These are phyloP conservation scores for Musa beccarii DNA, from an alignment of 176 grass and related monocot genomes.

Conservation along the genomic window DNA sequence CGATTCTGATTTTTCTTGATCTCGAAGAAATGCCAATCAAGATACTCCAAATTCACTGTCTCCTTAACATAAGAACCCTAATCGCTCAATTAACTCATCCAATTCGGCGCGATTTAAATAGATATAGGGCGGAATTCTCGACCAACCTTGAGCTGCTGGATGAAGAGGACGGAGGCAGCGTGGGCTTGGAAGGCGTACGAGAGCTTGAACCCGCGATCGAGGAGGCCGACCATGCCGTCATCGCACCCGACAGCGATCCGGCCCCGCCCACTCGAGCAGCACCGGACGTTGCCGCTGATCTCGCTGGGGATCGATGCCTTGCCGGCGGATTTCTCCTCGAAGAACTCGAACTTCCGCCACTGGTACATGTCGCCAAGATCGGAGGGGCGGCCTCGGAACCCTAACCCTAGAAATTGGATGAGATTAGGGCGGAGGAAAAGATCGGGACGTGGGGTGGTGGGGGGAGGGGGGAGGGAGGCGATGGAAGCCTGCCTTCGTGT, in stretches of 20 bases:
- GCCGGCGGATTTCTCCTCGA: constrained; percentile 62
- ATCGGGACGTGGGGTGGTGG: not conserved
- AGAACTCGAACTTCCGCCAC: constrained; percentile 91
- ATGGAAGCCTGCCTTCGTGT: not conserved
- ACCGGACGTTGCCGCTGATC: constrained; percentile 49
- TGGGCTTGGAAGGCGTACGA: constrained; percentile 24
- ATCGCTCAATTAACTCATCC: not conserved
- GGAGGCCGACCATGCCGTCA: constrained; percentile 65
- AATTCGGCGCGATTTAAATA: not conserved
- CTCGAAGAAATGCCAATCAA: not conserved
- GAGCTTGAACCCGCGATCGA: constrained; percentile 30
- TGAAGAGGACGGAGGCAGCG: constrained; percentile 37
- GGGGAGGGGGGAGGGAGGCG: not conserved
- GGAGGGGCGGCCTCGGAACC: not conserved
- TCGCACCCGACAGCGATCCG: constrained; percentile 76
- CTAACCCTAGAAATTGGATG: not conserved
- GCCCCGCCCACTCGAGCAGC: constrained; percentile 67
- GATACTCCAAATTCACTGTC: not conserved
- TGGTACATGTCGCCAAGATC: constrained; percentile 55
- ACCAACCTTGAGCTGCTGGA: constrained; percentile 91
- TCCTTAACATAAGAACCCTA: not conserved
- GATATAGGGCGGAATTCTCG: not conserved
- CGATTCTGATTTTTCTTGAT: no score
- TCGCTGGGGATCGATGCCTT: constrained; percentile 22
- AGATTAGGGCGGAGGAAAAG: not conserved